Base-by-base conservation (phyloP, 1,284 basidiomycete genomes). In the Trichosporon sp. region DNA sequence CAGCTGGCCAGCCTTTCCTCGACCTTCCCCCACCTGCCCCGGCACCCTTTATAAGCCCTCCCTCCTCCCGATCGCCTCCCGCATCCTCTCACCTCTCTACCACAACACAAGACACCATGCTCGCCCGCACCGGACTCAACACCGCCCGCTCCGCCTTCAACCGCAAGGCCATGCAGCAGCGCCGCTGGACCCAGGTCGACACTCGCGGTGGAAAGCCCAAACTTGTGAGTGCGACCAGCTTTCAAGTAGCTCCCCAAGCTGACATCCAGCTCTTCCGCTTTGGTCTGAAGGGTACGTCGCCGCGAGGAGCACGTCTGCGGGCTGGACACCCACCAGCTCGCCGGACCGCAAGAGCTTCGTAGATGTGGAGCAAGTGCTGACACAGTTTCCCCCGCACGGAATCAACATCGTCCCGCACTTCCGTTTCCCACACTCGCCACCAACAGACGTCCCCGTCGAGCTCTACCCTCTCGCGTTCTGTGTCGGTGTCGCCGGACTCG, bases 391-490 rank as follows among this genome's bases (percentile, higher is more conserved):
- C 47, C 12, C 11, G 21, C 7, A 23, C 23, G 47, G 47, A 6
- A 51, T 25, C n/a, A 25, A n/a, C n/a, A 63, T 62, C 44, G 51
- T 32, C 32, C 62, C 31, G n/a, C 35, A 38, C 35, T n/a, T n/a
- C 23, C 31, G 15, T 12, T 29, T 32, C 8, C 44, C 63, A 64
- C 35, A 21, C 58, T 25, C 13, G 42, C 6, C 47, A 12, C 47
- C 44, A 27, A 27, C 67, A 82, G 82, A 83, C 73, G 76, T 83
- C 64, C 82, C 82, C 64, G 77, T 81, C 67, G 82, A 83, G 75
- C 78, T 83, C 29, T 83, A 83, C 74, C 82, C 82, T 11, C 80
- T 83, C 75, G 78, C 75, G 29, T 80, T 82, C 64, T 78, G 81
- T 70, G 81, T 82, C 27, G 76, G 69, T 38, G 77, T 76, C 34